These are phyloP conservation scores for Hapsidospora chrysogenum DNA, from an alignment of 495 filamentous ascomycete species.

Conservation along the genomic window DNA sequence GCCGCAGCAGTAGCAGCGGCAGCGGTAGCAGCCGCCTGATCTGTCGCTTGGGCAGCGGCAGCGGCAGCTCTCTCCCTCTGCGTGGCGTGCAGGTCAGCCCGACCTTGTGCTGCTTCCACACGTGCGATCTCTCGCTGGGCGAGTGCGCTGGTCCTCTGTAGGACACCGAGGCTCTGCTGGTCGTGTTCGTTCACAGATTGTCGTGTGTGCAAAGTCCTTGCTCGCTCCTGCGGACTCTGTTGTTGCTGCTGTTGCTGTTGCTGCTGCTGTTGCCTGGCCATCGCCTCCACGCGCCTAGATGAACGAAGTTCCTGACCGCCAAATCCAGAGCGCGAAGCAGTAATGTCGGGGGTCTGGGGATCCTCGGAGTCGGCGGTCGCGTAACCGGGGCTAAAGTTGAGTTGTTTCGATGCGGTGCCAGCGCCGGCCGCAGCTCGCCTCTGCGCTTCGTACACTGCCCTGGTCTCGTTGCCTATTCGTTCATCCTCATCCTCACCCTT, in stretches of 20 bases:
- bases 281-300: too few relatives aligned
- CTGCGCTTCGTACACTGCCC: slow-evolving; percentile 29
- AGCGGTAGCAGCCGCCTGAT: slow-evolving; percentile 2
- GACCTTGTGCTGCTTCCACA: slow-evolving; percentile 21
- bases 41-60: slow-evolving; percentile 3
- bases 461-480: slow-evolving; percentile 26
- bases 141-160: slow-evolving; percentile 18
- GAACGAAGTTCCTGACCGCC: too few relatives aligned
- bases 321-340: too few relatives aligned
- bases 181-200: background rate
- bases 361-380: slow-evolving; percentile 2
- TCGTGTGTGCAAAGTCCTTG: slow-evolving; percentile 1
- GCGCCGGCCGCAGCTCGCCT: slow-evolving; percentile 12
- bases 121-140: slow-evolving; percentile 26
- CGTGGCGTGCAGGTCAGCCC: slow-evolving; percentile 18
- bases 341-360: too few relatives aligned
- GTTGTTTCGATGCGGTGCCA: too few relatives aligned
- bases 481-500: slow-evolving; percentile 24
- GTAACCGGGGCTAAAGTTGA: too few relatives aligned
- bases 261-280: slow-evolving; percentile 1
- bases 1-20: background rate
- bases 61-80: slow-evolving; percentile 8
- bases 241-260: slow-evolving; percentile 6
- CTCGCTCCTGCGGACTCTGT: background rate
- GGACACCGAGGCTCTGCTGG: slow-evolving; percentile 4